Conservation (phyloP, 179 eudicot genomes). For the Amaranthus tricolor region DNA sequence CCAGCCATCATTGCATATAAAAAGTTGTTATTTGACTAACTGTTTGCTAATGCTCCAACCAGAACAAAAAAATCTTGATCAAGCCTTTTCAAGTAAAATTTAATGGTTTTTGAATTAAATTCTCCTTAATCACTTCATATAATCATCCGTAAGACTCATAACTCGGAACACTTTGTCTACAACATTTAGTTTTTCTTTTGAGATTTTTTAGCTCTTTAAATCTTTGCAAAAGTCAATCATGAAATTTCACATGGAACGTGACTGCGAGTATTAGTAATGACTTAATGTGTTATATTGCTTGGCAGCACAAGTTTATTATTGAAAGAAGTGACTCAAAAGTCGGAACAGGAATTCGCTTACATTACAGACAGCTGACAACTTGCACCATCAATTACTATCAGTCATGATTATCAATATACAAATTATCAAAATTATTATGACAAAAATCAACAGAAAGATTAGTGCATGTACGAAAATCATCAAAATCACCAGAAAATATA, state of each 20-base stretch:
- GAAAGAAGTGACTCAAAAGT: not conserved
- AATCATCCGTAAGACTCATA: not conserved
- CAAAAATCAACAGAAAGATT: no score
- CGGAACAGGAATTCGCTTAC: not conserved
- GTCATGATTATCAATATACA: not conserved
- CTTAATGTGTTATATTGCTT: not conserved
- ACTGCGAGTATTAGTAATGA: not conserved
- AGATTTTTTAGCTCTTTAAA: not conserved
- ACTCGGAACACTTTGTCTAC: not conserved
- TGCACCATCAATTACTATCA: not conserved
- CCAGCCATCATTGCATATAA: not conserved
- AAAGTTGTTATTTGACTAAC: not conserved
- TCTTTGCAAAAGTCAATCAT: not conserved
- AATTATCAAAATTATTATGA: no score
- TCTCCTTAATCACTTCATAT: not conserved
- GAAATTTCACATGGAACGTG: not conserved
- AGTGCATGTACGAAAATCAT: no score
- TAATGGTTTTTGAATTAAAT: not conserved
- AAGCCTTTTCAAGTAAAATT: not conserved
- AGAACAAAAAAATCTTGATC: not conserved
- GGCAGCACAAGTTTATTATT: not conserved
- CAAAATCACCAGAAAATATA: no score
- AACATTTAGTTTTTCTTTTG: not conserved
- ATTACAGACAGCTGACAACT: not conserved
- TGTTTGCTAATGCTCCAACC: not conserved